phyloP scores from a whole-genome alignment of 2,329 filamentous ascomycete genomes.

The Ceratocystis lukuohia region DNA sequence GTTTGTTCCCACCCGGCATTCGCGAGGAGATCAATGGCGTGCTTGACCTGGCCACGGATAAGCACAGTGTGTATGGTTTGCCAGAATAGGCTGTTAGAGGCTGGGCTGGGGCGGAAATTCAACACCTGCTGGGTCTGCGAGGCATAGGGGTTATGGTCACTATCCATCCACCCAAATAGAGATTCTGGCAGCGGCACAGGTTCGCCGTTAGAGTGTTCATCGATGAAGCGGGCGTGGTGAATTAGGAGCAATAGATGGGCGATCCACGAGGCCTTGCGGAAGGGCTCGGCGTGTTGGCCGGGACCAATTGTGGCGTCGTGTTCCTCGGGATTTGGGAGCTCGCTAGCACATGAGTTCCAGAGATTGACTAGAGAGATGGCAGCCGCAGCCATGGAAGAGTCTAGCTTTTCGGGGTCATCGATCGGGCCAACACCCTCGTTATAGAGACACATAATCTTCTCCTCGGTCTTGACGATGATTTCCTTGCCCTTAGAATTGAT shows the following conservation, averaged over 20 bases:
- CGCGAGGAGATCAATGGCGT: conserved; percentile 54
- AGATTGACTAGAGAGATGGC: conserved; percentile 39
- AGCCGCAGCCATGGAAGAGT: conserved; percentile 42
- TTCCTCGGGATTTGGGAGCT: conserved; percentile 37
- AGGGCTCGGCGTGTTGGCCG: conserved; percentile 44
- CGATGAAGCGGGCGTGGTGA: conserved; percentile 49
- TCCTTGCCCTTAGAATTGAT: conserved; percentile 66
- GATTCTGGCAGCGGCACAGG: conserved; percentile 55
- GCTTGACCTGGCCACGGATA: conserved; percentile 59
- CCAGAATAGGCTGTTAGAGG: conserved; percentile 70
- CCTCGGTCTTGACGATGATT: conserved; percentile 63
- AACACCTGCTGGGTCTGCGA: conserved; percentile 54
- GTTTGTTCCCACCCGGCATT: conserved; percentile 69
- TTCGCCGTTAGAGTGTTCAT: conserved; percentile 29
- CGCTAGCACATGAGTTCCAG: conserved; percentile 43
- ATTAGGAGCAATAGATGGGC: conserved; percentile 64
- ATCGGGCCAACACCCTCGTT: conserved; percentile 44
- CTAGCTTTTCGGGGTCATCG: conserved; percentile 43
- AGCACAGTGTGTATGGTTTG: conserved; percentile 62
- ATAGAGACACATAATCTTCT: conserved; percentile 52
- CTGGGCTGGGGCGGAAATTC: conserved; percentile 55
- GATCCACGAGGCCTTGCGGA: conserved; percentile 67
- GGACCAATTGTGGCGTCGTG: conserved; percentile 52
- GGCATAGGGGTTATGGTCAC: conserved; percentile 58
- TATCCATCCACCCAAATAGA: conserved; percentile 70